phyloP scores from a whole-genome alignment of 345 rosid species.

The Moringa oleifera region DNA sequence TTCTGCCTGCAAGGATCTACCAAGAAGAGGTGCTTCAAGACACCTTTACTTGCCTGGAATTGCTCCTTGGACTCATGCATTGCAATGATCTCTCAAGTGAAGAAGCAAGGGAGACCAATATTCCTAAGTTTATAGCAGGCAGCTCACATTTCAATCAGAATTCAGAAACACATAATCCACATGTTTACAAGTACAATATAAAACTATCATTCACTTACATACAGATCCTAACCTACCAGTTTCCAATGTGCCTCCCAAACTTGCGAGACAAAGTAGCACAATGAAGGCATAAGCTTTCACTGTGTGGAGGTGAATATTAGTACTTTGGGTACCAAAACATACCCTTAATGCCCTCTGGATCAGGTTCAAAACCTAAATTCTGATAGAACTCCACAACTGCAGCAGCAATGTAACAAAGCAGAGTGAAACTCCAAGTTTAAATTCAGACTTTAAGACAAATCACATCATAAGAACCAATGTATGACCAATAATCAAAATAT shows the following conservation, averaged over 20 bases:
- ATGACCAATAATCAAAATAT: background rate
- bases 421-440: background rate
- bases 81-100: too few species aligned
- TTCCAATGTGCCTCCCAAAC: background rate
- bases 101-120: background rate
- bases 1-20: too few species aligned
- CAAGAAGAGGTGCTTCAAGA: too few species aligned
- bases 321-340: constrained; percentile 96
- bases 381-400: constrained; percentile 95
- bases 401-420: background rate
- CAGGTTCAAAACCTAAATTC: constrained; percentile 89
- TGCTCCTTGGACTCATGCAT: background rate
- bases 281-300: background rate
- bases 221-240: background rate
- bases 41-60: background rate
- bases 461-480: too few species aligned
- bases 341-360: constrained; percentile 97
- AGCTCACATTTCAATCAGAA: background rate
- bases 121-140: background rate
- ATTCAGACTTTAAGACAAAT: background rate
- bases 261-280: background rate
- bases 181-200: background rate
- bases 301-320: constrained; percentile 8
- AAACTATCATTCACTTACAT: background rate
- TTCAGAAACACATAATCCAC: background rate